Base-by-base conservation (phyloP, 1,284 basidiomycete species). In the Ganoderma resinaceum region DNA sequence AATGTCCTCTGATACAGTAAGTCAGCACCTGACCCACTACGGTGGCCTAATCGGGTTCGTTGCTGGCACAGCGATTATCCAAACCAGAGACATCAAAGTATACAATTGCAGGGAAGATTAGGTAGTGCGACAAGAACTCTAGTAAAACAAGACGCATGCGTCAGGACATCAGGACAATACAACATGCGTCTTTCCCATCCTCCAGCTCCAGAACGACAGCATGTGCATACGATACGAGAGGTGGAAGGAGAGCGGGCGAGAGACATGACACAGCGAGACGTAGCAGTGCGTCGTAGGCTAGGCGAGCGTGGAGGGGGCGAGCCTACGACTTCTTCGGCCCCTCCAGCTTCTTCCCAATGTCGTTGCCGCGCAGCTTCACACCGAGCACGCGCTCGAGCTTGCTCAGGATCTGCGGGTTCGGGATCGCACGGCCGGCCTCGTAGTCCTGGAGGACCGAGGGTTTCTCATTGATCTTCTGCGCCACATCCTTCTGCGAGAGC, bases 401-500 rank as follows among this genome's bases (percentile, higher is more conserved):
- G 72, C 87, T 87, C 37, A 99, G 87, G 74, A 99, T 91, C 78
- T 95, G 93, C 58, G 95, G 86, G 80, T 94, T 97, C 49, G 97
- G 97, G 42, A 95, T 90, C 31, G 97, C 97, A 79, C 91, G 93
- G 66, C 95, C 92, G 26, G 89, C 87, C 82, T 98, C 96, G 80
- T 98, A 97, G 75, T 98, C 97, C 78, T 94, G 92, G 38, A 97
- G 84, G 58, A 97, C 86, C 55, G 93, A 92, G 42, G 90, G 91
- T 80, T 96, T 96, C 85, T 96, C 94, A 80, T 97, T 97, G 78
- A 96, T 89, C 84, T 93, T 94, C 80, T 94, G 93, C 7, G 96
- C 98, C 33, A 99, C 85, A 70, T 99, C 97, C 83, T 98, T 98
- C 82, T 99, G 97, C 12, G 95, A 90, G 40, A 96, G 77, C 71